Evolutionary conservation across 345 rosid species (phyloP).

Genomic region (Corchorus olitorius): DNA sequence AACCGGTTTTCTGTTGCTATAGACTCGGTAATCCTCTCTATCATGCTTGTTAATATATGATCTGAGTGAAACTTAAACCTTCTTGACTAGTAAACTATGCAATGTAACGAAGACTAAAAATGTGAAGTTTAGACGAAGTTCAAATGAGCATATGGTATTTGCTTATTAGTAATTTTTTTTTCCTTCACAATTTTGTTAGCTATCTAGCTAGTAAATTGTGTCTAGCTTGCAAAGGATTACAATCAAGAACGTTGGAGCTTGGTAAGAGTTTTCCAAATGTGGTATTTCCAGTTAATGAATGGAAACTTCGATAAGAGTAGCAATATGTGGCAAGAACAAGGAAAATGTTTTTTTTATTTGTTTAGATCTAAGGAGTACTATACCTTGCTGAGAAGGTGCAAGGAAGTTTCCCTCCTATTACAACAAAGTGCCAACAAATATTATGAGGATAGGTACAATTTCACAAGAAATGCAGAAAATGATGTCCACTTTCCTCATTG

Average conservation of each 20-base stretch:
- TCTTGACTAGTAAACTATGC: not conserved
- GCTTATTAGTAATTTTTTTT: constrained; percentile 13
- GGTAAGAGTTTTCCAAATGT: not conserved
- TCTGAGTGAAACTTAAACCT: not conserved
- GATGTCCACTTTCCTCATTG: not conserved
- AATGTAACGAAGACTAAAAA: not conserved
- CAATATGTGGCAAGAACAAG: not conserved
- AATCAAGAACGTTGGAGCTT: constrained; percentile 10
- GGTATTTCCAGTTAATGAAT: constrained; percentile 11
- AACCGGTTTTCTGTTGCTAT: constrained; percentile 70
- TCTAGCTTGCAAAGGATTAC: not conserved
- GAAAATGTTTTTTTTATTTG: not conserved
- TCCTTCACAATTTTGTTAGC: constrained; percentile 2
- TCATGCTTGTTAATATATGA: not conserved
- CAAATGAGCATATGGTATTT: not conserved
- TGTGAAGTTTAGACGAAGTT: not conserved
- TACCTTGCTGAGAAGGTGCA: constrained; percentile 6
- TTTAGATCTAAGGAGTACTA: not conserved
- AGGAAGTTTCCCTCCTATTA: constrained; percentile 22
- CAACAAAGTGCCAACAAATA: not conserved
- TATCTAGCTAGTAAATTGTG: not conserved
- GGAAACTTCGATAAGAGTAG: constrained; percentile 8
- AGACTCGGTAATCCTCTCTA: constrained; percentile 61
- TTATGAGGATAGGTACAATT: not conserved
- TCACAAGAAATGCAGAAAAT: not conserved